Conservation (phyloP, 495 filamentous ascomycete genomes). For the Daldinia grandis region DNA sequence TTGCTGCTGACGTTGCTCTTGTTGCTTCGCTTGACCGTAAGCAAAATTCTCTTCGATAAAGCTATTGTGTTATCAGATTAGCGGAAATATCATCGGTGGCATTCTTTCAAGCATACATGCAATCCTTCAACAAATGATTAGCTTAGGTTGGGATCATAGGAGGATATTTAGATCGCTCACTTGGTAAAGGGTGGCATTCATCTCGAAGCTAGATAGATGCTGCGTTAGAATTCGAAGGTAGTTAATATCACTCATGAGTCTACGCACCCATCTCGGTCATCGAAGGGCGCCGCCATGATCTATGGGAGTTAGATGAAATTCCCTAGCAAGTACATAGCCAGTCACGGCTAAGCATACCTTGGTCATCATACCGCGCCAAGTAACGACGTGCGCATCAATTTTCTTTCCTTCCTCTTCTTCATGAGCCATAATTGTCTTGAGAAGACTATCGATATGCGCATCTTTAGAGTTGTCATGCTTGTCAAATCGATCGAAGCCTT, state of each 20-base stretch:
- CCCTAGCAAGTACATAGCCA: neutral
- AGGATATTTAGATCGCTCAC: constrained; percentile 59
- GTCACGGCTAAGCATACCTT: constrained; percentile 64
- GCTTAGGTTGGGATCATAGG: neutral
- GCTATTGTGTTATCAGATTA: constrained; percentile 55
- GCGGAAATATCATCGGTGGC: neutral
- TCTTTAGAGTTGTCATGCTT: constrained; percentile 83
- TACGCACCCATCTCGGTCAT: constrained; percentile 78
- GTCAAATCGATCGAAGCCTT: constrained; percentile 82
- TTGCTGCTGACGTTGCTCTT: constrained; percentile 67
- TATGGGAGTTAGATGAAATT: constrained; percentile 44
- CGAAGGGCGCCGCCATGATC: constrained; percentile 87
- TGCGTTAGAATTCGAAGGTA: constrained; percentile 14
- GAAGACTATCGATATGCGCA: constrained; percentile 86
- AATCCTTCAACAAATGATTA: constrained; percentile 62
- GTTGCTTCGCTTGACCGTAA: constrained; percentile 66
- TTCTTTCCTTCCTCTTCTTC: constrained; percentile 72
- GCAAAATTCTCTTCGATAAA: constrained; percentile 92
- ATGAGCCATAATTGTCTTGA: constrained; percentile 75
- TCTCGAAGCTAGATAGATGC: constrained; percentile 74
- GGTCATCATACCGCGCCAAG: constrained; percentile 99
- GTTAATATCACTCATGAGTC: neutral
- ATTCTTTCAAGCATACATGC: constrained; percentile 67
- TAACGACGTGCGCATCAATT: constrained; percentile 81
- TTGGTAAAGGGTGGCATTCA: constrained; percentile 92